phyloP scores from a whole-genome alignment of 169 alveolate species.

The Toxoplasma gondii region DNA sequence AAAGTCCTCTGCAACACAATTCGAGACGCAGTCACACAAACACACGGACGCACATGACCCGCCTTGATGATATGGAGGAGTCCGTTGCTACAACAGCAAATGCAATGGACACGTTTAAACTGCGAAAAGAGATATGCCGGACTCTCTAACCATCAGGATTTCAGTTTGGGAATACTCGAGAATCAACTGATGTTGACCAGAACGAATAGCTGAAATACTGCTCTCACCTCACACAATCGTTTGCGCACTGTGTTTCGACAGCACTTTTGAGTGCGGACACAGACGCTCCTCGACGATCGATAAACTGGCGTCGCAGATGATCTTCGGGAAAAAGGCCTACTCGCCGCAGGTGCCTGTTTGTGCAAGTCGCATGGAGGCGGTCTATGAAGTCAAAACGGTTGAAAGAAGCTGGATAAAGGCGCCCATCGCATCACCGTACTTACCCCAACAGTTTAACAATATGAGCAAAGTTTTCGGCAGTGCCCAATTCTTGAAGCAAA shows the following conservation, averaged over 20 bases:
- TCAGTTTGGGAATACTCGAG: neutral
- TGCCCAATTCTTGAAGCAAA: neutral
- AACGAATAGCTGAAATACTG: neutral
- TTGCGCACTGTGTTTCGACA: neutral
- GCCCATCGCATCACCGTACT: neutral
- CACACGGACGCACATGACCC: neutral
- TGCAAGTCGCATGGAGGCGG: neutral
- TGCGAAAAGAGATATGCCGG: neutral
- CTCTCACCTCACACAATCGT: neutral
- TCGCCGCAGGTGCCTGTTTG: neutral
- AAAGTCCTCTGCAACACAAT: neutral
- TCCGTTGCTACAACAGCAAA: too few relatives aligned
- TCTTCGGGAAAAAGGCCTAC: neutral
- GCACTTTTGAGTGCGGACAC: neutral
- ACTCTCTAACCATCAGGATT: neutral
- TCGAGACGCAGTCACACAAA: neutral
- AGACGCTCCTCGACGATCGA: slow-evolving; percentile 4
- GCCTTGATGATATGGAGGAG: too few relatives aligned
- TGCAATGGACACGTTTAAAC: too few relatives aligned
- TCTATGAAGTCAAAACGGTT: neutral
- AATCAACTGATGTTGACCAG: neutral
- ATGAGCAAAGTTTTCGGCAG: neutral
- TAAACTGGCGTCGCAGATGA: neutral
- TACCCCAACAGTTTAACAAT: neutral
- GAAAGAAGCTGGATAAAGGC: neutral